Evolutionary conservation across 2,329 filamentous ascomycete species (phyloP), one percentile per base, ranked within the genome.

Genomic region (Purpureocillium takamizusanense): DNA sequence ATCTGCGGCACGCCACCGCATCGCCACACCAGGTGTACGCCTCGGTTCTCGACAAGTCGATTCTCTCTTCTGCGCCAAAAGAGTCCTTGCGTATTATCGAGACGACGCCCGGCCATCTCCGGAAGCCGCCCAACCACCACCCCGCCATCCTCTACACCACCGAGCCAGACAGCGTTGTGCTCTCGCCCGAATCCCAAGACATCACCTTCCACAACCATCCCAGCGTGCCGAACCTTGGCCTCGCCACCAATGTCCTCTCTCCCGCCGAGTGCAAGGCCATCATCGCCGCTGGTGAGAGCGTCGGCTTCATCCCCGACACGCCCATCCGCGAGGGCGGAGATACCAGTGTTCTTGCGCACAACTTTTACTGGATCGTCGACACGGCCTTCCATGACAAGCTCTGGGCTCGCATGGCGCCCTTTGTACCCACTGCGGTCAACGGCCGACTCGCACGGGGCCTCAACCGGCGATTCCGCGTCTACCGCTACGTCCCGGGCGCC

Each of bases 341-440:
- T 38, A 67, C 69, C 17, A 82, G 77, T 49, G 70, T 84, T 34
- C 57, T 84, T 1, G 81, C 81, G 0, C 81, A 85, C 61, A 85
- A 84, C 55, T 83, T 85, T 48, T 84, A 84, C 62, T 85, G 81
- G 81, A 66, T 85, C 8, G 67, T 78, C 11, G 81, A 85, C 46
- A 63, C 66, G 16, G 63, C 67, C 0, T 83, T 84, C 53, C 74
- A 79, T 49, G 70, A 80, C 40, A 67, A 62, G 12, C 64, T 85
- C 2, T 85, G 81, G 81, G 56, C 62, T 0, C 70, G 81, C 12
- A 72, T 85, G 3, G 60, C 67, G 3, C 60, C 67, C 0, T 78
- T 76, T 35, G 70, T 85, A 0, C 79, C 81, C 0, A 52, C 61
- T 0, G 57, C 59, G 0, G 62, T 82, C 1, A 67, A 67, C 12